Percentiles rank a stretch among this genome's conserved stretches.
These are phyloP conservation scores for Pichia sp. DNA, from an alignment of 1,139 yeast species.

Conservation along the genomic window DNA sequence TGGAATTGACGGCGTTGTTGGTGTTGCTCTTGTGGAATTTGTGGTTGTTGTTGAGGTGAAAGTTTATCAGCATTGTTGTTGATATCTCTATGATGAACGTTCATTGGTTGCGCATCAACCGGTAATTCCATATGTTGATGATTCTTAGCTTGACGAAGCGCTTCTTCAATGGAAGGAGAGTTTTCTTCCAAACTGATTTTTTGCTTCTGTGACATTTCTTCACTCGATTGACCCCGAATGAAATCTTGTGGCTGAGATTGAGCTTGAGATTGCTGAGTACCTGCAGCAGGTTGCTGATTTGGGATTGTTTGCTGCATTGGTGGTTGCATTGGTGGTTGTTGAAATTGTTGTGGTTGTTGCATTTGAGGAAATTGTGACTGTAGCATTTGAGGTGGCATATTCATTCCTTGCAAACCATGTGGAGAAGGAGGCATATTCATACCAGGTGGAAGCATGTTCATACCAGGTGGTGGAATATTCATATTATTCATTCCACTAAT, in stretches of 20 bases:
- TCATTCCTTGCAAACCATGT: constrained; percentile 12
- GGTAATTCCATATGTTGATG: neutral
- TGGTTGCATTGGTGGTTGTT: neutral
- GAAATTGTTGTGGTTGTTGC: constrained; percentile 2
- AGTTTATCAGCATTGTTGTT: neutral
- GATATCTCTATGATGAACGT: constrained; percentile 2
- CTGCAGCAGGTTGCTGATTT: constrained; percentile 3
- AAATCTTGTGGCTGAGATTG: neutral
- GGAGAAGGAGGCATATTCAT: constrained; percentile 18
- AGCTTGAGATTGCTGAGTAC: neutral
- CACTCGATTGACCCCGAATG: too few species aligned
- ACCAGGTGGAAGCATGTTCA: constrained; percentile 16
- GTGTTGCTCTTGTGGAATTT: neutral
- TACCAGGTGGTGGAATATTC: neutral
- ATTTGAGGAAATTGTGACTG: constrained; percentile 1
- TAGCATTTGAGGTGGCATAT: constrained; percentile 1
- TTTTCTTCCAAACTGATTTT: neutral
- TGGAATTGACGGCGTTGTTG: neutral
- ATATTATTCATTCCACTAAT: constrained; percentile 18
- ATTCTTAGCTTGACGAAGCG: neutral
- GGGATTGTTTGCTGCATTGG: neutral
- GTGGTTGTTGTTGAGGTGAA: too few species aligned
- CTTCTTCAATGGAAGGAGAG: neutral
- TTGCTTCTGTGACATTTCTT: neutral
- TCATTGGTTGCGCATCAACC: neutral